These are phyloP conservation scores for Trichophyton benhamiae DNA, from an alignment of 2,329 filamentous ascomycete species.

Conservation along the genomic window DNA sequence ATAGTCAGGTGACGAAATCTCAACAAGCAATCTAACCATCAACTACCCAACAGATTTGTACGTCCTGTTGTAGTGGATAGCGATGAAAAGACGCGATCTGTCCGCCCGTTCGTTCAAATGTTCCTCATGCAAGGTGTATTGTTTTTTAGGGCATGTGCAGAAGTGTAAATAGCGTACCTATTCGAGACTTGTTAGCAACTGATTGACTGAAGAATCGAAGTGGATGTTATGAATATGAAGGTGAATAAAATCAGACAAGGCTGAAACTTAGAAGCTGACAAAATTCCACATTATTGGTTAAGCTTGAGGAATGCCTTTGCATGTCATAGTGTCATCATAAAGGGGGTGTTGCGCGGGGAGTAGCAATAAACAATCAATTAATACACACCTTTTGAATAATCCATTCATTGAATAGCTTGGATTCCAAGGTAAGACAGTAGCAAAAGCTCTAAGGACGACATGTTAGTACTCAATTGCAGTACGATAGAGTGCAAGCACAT, in stretches of 20 bases:
- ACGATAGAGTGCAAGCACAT: neutral
- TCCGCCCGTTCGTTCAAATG: constrained; percentile 57
- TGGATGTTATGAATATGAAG: neutral
- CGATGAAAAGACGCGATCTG: constrained; percentile 45
- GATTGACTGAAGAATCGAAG: constrained; percentile 17
- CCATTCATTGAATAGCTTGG: neutral
- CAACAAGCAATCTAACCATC: constrained; percentile 49
- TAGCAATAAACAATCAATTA: neutral
- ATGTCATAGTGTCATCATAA: constrained; percentile 51
- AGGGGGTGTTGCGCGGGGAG: constrained; percentile 17
- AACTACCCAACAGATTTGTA: constrained; percentile 49
- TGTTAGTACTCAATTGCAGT: constrained; percentile 6
- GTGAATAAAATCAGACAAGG: constrained; percentile 48
- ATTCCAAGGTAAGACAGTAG: neutral
- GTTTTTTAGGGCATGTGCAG: constrained; percentile 6
- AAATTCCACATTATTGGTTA: constrained; percentile 53
- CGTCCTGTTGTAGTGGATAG: constrained; percentile 44
- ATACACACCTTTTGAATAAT: neutral
- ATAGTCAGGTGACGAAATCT: constrained; percentile 54
- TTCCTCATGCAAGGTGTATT: constrained; percentile 41
- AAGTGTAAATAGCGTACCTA: neutral
- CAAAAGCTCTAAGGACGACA: neutral
- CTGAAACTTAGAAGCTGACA: constrained; percentile 52
- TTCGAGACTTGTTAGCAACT: constrained; percentile 13
- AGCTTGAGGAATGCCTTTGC: constrained; percentile 58